Conservation (phyloP, 352 stramenopile species). For the Globisporangium nunn region DNA sequence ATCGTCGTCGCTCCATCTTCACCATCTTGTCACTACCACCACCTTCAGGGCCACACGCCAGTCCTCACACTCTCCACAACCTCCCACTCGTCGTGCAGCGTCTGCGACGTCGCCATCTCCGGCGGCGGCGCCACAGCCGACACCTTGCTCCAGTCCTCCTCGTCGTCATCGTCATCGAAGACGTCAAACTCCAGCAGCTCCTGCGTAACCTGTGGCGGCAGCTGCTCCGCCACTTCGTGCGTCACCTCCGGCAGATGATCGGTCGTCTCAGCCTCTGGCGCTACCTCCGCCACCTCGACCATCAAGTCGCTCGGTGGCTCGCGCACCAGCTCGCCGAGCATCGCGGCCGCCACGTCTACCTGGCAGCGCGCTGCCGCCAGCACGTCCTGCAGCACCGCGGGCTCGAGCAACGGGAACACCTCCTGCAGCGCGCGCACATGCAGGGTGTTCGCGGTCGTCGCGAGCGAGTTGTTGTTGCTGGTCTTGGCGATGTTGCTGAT, state of each 20-base stretch:
- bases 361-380: constrained; percentile 55
- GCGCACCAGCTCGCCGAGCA: constrained; percentile 45
- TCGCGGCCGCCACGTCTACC: constrained; percentile 51
- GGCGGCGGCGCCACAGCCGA: constrained; percentile 6
- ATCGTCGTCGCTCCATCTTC: not conserved
- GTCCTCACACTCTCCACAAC: constrained; percentile 24
- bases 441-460: constrained; percentile 24
- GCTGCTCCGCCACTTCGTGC: not conserved
- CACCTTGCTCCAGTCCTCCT: constrained; percentile 59
- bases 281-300: not conserved
- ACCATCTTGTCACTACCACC: not conserved
- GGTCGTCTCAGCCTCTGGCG: constrained; percentile 1
- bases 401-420: constrained; percentile 41
- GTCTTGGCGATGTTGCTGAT: constrained; percentile 3
- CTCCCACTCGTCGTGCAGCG: constrained; percentile 65
- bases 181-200: constrained; percentile 31
- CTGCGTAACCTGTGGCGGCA: too few species aligned
- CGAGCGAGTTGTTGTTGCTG: constrained; percentile 20
- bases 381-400: constrained; percentile 53
- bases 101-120: constrained; percentile 34
- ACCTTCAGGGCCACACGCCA: not conserved
- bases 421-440: constrained; percentile 43
- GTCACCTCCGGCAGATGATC: not conserved
- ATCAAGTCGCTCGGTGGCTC: constrained; percentile 5
- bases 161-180: constrained; percentile 31